Conservation (phyloP, 352 stramenopile genomes). For the Pythium aphanidermatum region DNA sequence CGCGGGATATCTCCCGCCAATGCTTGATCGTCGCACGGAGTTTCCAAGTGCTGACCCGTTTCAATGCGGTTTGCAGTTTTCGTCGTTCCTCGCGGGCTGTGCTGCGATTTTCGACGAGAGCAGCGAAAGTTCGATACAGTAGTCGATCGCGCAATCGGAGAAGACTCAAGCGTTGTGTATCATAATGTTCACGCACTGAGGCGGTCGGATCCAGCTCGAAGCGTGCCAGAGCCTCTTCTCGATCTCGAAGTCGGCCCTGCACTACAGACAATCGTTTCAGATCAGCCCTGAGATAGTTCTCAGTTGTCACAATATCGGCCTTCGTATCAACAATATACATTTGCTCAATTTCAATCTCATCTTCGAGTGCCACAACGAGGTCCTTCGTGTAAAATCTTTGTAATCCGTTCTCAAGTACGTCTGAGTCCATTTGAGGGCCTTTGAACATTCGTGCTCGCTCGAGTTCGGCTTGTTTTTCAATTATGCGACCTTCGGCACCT, state of each 20-base stretch:
- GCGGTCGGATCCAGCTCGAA: conserved; percentile 42
- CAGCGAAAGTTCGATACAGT: conserved; percentile 42
- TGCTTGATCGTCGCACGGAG: conserved; percentile 20
- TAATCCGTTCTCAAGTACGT: conserved; percentile 61
- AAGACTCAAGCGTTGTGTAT: conserved; percentile 13
- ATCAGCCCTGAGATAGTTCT: conserved; percentile 69
- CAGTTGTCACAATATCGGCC: conserved; percentile 54
- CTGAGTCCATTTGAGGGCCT: conserved; percentile 72
- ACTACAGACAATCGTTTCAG: conserved; percentile 31
- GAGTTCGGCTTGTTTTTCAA: conserved; percentile 77
- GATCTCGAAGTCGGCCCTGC: conserved; percentile 28
- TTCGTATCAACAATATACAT: conserved; percentile 83
- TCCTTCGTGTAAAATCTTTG: conserved; percentile 79
- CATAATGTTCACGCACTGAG: conserved; percentile 5
- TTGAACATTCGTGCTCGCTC: conserved; percentile 63
- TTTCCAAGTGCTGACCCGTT: conserved; percentile 22
- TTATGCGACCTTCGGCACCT: conserved; percentile 50
- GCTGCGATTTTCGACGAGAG: conserved; percentile 37
- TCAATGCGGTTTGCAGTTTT: conserved; percentile 35
- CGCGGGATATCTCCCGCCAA: conserved; percentile 25
- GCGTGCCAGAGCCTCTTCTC: conserved; percentile 28
- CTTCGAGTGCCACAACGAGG: conserved; percentile 59
- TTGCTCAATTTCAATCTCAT: conserved; percentile 81
- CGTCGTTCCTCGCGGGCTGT: conserved; percentile 23
- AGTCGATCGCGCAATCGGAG: conserved; percentile 34